These are phyloP conservation scores for Yarrowia sp. DNA, from an alignment of 805 yeast genomes.

Conservation along the genomic window DNA sequence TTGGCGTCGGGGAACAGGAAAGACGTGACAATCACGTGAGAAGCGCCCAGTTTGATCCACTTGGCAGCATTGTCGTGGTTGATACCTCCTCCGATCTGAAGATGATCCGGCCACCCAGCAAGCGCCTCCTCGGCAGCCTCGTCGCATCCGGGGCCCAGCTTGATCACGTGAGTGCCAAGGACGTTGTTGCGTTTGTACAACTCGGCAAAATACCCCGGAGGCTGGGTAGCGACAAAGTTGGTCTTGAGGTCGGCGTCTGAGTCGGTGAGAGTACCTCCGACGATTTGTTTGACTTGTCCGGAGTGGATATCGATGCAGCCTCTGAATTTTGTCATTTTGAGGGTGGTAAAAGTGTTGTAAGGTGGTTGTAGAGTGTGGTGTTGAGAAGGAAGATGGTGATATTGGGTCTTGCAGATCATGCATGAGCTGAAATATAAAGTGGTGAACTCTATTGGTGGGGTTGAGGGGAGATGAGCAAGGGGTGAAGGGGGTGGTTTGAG, in stretches of 20 bases:
- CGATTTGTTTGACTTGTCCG: slow-evolving; percentile 95
- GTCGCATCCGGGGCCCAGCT: slow-evolving; percentile 82
- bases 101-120: slow-evolving; percentile 61
- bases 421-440: background rate
- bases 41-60: slow-evolving; percentile 79
- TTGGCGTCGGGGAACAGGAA: slow-evolving; percentile 75
- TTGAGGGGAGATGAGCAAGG: no score
- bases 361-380: background rate
- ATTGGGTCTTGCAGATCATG: background rate
- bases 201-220: slow-evolving; percentile 71
- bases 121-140: slow-evolving; percentile 78
- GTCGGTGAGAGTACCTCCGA: slow-evolving; percentile 80
- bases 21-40: slow-evolving; percentile 87
- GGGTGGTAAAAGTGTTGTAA: background rate
- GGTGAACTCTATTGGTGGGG: background rate
- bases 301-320: slow-evolving; percentile 96
- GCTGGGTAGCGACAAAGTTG: slow-evolving; percentile 74
- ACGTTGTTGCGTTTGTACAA: slow-evolving; percentile 62
- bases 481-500: background rate
- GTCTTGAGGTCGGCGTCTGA: slow-evolving; percentile 50
- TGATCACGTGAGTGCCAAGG: slow-evolving; percentile 86
- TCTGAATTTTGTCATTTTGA: slow-evolving; percentile 76
- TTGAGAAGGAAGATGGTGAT: background rate
- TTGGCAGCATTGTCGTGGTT: slow-evolving; percentile 63
- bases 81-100: slow-evolving; percentile 95